Conservation (phyloP, 257 asterid species). For the Schizonepeta tenuifolia region DNA sequence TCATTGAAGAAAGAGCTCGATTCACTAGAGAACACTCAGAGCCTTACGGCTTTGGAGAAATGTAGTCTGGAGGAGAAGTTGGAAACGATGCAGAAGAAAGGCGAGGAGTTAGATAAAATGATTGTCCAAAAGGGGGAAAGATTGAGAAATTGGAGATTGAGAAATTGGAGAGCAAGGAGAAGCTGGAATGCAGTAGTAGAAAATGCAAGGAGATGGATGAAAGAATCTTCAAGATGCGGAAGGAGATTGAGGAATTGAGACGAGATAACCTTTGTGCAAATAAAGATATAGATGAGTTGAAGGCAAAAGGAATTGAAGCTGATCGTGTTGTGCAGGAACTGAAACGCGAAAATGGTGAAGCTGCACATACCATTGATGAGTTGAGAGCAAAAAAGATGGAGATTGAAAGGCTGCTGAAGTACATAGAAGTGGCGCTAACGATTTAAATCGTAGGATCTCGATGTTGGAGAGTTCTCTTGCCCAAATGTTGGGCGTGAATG, state of each 20-base stretch:
- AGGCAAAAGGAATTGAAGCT: conserved; percentile 17
- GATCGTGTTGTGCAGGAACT: conserved; percentile 6
- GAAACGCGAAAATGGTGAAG: conserved; percentile 24
- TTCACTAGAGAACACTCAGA: conserved; percentile 19
- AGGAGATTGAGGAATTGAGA: conserved; percentile 18
- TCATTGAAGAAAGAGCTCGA: conserved; percentile 19
- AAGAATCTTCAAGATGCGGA: not conserved
- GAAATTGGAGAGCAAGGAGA: not conserved
- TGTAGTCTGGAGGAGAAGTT: not conserved
- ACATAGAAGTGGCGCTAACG: conserved; percentile 11
- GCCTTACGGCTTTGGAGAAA: not conserved
- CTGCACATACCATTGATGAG: conserved; percentile 17
- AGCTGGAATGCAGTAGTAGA: not conserved
- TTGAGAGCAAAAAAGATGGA: conserved; percentile 19
- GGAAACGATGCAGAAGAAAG: no score
- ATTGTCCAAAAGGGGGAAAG: not conserved
- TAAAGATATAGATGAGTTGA: conserved; percentile 11
- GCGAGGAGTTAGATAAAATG: not conserved
- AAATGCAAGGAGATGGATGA: conserved; percentile 1
- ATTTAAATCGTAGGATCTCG: conserved; percentile 28
- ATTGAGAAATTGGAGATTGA: not conserved
- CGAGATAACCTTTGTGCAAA: conserved; percentile 16
- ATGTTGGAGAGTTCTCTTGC: conserved; percentile 29
- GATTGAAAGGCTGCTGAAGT: conserved; percentile 21
- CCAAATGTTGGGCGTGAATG: conserved; percentile 23